These are phyloP conservation scores for Tripterygium wilfordii DNA, from an alignment of 177 flowering plant genomes.

Conservation along the genomic window DNA sequence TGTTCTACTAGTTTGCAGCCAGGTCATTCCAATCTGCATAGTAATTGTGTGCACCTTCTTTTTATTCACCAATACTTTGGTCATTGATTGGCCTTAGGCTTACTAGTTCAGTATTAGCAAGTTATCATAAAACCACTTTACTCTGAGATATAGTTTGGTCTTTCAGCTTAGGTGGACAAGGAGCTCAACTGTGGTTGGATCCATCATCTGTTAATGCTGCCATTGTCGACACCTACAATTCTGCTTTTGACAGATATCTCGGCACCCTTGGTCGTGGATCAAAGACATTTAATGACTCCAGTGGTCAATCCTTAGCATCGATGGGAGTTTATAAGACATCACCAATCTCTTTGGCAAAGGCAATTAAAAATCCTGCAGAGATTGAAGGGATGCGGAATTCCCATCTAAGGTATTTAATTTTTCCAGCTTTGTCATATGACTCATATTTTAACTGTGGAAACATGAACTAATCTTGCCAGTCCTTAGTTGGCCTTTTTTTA, in stretches of 20 bases:
- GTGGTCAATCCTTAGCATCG: slow-evolving; percentile 32
- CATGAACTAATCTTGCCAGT: too few species aligned
- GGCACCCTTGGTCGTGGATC: slow-evolving; percentile 16
- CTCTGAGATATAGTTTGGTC: slow-evolving; percentile 3
- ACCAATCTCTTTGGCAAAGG: slow-evolving; percentile 71
- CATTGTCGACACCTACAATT: slow-evolving; percentile 52
- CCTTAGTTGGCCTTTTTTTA: too few species aligned
- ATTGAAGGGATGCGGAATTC: slow-evolving; percentile 79
- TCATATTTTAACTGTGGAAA: too few species aligned
- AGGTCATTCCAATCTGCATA: too few species aligned
- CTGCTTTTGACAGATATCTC: slow-evolving; percentile 47
- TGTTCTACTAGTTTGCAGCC: too few species aligned
- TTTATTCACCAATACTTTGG: too few species aligned
- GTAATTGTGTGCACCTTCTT: too few species aligned
- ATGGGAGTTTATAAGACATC: slow-evolving; percentile 48
- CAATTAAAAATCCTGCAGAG: slow-evolving; percentile 81
- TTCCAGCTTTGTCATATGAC: too few species aligned
- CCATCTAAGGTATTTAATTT: slow-evolving; percentile 64
- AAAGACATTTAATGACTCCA: slow-evolving; percentile 11
- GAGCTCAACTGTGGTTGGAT: slow-evolving; percentile 77
- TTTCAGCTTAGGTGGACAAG: slow-evolving; percentile 66
- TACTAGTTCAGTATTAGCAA: background rate
- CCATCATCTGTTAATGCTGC: slow-evolving; percentile 81
- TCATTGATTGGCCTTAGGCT: background rate
- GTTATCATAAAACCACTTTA: background rate